Percentiles rank a stretch among this genome's conserved stretches.
Conservation (phyloP, 73 alveolate species). For the Blepharisma stoltei region DNA sequence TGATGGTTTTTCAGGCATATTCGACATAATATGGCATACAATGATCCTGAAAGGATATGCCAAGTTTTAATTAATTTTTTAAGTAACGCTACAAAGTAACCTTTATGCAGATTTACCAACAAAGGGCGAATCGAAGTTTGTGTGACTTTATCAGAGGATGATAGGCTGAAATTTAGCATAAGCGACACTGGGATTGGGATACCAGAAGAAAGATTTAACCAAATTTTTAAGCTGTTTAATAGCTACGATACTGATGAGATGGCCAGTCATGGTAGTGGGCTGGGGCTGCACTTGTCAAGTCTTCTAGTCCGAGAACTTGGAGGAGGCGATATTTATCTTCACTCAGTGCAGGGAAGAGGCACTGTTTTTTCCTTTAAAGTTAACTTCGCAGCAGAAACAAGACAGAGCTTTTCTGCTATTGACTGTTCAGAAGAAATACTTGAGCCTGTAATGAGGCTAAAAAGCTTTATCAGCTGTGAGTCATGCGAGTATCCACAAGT, state of each 20-base stretch:
- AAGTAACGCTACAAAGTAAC: neutral
- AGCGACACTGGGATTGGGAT: neutral
- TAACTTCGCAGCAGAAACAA: neutral
- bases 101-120: neutral
- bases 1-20: too few species aligned
- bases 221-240: neutral
- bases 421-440: neutral
- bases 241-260: neutral
- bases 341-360: neutral
- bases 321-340: neutral
- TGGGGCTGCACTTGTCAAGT: neutral
- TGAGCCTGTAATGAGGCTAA: neutral
- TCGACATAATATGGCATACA: too few species aligned
- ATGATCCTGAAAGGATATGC: neutral
- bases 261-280: neutral
- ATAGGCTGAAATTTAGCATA: neutral
- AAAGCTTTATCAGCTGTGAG: neutral
- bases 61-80: neutral
- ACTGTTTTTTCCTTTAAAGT: neutral
- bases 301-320: neutral
- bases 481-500: neutral
- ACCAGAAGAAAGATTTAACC: neutral
- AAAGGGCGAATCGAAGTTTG: neutral
- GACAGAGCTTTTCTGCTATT: neutral
- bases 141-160: neutral